Conservation (phyloP, 192 early-diverging fungal genomes). For the Coemansia sp. region DNA sequence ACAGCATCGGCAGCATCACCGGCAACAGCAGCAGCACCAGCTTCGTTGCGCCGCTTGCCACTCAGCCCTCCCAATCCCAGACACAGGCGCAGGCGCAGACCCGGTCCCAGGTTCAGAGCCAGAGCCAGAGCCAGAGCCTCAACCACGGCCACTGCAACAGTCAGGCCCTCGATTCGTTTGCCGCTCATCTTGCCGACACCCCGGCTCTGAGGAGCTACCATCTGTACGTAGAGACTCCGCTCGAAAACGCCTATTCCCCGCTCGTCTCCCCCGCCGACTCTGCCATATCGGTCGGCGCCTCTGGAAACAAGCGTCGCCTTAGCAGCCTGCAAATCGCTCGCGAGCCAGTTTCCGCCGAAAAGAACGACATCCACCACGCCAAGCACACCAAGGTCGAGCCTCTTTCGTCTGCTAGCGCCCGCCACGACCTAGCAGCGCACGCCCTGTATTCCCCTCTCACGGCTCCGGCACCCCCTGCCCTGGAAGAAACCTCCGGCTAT, state of each 20-base stretch:
- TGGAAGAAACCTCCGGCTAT: background rate
- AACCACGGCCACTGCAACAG: constrained; percentile 1
- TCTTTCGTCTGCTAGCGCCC: background rate
- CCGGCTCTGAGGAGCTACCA: constrained; percentile 39
- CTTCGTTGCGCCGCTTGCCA: too few relatives aligned
- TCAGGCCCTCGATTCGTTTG: constrained; percentile 1
- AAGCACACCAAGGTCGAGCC: constrained; percentile 25
- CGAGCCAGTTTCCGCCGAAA: background rate
- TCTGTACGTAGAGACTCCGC: constrained; percentile 46
- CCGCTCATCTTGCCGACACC: constrained; percentile 17
- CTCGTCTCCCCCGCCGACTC: constrained; percentile 18
- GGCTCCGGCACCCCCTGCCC: constrained; percentile 1
- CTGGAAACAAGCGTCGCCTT: constrained; percentile 37
- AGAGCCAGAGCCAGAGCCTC: too few relatives aligned
- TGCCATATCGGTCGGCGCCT: constrained; percentile 10
- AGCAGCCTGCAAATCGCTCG: constrained; percentile 33
- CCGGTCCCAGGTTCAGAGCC: background rate
- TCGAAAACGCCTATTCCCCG: constrained; percentile 33
- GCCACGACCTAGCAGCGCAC: background rate
- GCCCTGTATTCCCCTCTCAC: constrained; percentile 11
- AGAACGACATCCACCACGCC: constrained; percentile 16
- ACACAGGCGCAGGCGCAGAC: constrained; percentile 8
- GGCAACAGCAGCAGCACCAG: too few relatives aligned
- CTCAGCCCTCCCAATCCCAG: too few relatives aligned
- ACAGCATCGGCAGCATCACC: too few relatives aligned